These are phyloP conservation scores for Aphanomyces stellatus DNA, from an alignment of 352 stramenopile species.

Conservation along the genomic window DNA sequence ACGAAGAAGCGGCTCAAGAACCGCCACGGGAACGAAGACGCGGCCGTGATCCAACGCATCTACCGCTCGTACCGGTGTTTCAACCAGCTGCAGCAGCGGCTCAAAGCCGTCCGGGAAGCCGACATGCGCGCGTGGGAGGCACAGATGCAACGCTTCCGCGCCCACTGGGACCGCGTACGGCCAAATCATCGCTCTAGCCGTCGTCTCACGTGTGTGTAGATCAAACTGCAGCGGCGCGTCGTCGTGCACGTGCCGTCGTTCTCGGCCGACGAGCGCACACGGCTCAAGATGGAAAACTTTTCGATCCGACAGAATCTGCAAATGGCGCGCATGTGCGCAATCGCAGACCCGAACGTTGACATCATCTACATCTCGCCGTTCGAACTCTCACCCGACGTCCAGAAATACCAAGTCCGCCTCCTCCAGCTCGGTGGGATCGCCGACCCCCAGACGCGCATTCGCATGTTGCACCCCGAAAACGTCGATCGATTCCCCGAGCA, in stretches of 20 bases:
- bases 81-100: slow-evolving; percentile 29
- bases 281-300: slow-evolving; percentile 60
- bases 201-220: slow-evolving; percentile 13
- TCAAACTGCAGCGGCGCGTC: slow-evolving; percentile 41
- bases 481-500: slow-evolving; percentile 64
- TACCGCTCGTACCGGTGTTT: slow-evolving; percentile 49
- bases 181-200: neutral
- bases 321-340: slow-evolving; percentile 56
- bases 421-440: slow-evolving; percentile 64
- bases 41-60: slow-evolving; percentile 45
- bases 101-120: slow-evolving; percentile 30
- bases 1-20: slow-evolving; percentile 36
- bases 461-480: slow-evolving; percentile 79
- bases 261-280: slow-evolving; percentile 55
- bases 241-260: slow-evolving; percentile 80
- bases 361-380: slow-evolving; percentile 85
- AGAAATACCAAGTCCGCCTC: slow-evolving; percentile 79
- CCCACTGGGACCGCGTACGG: slow-evolving; percentile 34
- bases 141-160: slow-evolving; percentile 38
- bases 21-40: slow-evolving; percentile 34
- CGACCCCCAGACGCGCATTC: slow-evolving; percentile 54
- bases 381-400: slow-evolving; percentile 60
- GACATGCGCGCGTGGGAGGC: slow-evolving; percentile 36
- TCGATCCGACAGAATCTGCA: slow-evolving; percentile 74
- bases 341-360: slow-evolving; percentile 67